Base-by-base conservation (phyloP, 1,139 yeast species). In the Kodamaea anthophila region DNA sequence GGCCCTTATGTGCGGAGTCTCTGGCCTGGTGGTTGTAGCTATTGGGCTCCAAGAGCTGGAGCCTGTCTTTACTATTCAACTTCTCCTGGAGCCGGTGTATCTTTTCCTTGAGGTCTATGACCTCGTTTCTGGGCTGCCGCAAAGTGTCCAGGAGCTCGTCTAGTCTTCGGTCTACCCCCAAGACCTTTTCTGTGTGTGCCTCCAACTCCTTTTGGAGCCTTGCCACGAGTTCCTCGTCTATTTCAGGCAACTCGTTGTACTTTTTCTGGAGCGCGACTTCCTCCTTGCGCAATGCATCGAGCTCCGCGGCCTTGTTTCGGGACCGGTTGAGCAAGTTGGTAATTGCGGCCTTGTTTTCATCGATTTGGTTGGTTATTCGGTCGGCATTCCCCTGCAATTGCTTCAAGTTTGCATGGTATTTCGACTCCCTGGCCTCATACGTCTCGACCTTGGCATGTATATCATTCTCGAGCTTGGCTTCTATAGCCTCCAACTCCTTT, bases 1-100 rank as follows among this genome's bases (percentile, higher is more conserved):
- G 70, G 0, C 60, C 60, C 7, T 45, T 43, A 32, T 51, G 56
- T 1, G 68, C 21, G n/a, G 34, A 21, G 15, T 50, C 58, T 33
- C 53, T 43, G 24, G 58, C 54, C 23, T 47, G 49, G 9, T 56
- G 50, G 21, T 49, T 49, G 29, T 49, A 44, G n/a, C 50, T 34
- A 8, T 42, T 43, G 5, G 52, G 47, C 24, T 64, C 66, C 23
- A 74, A 51, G 4, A 72, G 46, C 20, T 58, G 61, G 2, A 78
- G 47, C 42, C 68, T 67, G 46, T 79, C 87, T n/a, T 60, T 65
- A 9, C 74, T 59, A 18, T 53, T 56, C 23, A 75, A 46, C 24
- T 60, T 58, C 14, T 45, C 44, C 31, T 55, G 44, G 29, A 31
- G 44, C 3, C 10, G 11, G 18, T 19, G 13, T 13, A 25, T 25